Conservation (phyloP, 1,284 basidiomycete species). For the Sporisorium scitamineum region DNA sequence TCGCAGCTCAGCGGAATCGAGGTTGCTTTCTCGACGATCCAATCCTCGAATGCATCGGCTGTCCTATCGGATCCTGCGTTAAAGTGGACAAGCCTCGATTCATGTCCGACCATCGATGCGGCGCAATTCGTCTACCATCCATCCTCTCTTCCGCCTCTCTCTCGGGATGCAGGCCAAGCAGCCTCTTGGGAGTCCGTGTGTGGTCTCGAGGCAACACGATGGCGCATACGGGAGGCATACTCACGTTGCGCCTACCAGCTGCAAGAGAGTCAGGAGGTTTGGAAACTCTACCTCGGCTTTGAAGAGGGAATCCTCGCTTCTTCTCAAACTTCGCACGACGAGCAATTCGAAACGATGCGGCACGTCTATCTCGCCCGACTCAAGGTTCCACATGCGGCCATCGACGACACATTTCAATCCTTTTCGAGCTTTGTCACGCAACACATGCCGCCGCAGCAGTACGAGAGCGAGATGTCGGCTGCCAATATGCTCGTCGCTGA, state of each 20-base stretch:
- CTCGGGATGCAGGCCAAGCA: neutral
- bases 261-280: conserved; percentile 50
- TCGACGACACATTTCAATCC: conserved; percentile 55
- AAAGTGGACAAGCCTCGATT: conserved; percentile 38
- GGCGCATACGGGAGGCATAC: conserved; percentile 45
- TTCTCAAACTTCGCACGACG: conserved; percentile 10
- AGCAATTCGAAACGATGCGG: conserved; percentile 45
- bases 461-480: conserved; percentile 58
- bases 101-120: conserved; percentile 30
- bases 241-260: conserved; percentile 44
- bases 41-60: conserved; percentile 1
- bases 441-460: conserved; percentile 51
- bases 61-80: conserved; percentile 17
- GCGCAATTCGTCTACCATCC: conserved; percentile 13
- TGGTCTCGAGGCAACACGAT: conserved; percentile 25
- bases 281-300: conserved; percentile 56
- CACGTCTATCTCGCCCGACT: conserved; percentile 57
- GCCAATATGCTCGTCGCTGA: conserved; percentile 49
- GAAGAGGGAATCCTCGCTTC: conserved; percentile 39
- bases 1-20: conserved; percentile 20
- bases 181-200: conserved; percentile 15
- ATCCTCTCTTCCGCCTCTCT: conserved; percentile 20
- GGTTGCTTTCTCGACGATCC: neutral
- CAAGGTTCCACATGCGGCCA: conserved; percentile 47
- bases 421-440: conserved; percentile 60